A percentile compares a stretch with the other conserved stretches of the same genome.
These are phyloP conservation scores for Aspergillus nanangensis DNA, from an alignment of 495 filamentous ascomycete species.

Conservation along the genomic window DNA sequence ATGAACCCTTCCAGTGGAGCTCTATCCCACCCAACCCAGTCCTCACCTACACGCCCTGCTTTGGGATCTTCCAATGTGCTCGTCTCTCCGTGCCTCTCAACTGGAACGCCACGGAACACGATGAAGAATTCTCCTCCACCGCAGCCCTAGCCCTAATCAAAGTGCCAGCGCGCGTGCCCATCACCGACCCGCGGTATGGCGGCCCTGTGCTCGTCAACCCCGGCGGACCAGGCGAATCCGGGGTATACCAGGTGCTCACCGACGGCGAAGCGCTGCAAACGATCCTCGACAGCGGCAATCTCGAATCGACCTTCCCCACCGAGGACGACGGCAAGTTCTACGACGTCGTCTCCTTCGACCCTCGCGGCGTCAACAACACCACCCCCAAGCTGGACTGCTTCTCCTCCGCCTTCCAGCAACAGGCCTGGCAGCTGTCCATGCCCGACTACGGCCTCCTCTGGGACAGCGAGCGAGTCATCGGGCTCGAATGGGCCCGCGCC, in stretches of 20 bases:
- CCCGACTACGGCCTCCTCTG: neutral
- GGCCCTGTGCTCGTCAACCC: constrained; percentile 2
- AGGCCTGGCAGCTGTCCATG: neutral
- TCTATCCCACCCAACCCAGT: neutral
- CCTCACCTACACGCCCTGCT: neutral
- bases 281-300: neutral
- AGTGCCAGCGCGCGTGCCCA: constrained; percentile 1
- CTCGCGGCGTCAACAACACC: constrained; percentile 1
- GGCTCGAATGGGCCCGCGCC: neutral
- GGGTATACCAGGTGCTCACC: neutral
- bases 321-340: neutral
- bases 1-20: no score
- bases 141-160: constrained; percentile 2
- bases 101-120: constrained; percentile 2
- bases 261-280: neutral
- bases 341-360: constrained; percentile 1
- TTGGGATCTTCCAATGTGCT: neutral
- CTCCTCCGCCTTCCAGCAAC: neutral
- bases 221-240: neutral
- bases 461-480: neutral
- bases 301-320: neutral
- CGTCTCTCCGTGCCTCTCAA: neutral
- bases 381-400: neutral
- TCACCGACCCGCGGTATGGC: constrained; percentile 6
- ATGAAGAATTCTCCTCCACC: neutral